Base-by-base conservation (phyloP, 306 rosid species). In the Cicer bijugum region DNA sequence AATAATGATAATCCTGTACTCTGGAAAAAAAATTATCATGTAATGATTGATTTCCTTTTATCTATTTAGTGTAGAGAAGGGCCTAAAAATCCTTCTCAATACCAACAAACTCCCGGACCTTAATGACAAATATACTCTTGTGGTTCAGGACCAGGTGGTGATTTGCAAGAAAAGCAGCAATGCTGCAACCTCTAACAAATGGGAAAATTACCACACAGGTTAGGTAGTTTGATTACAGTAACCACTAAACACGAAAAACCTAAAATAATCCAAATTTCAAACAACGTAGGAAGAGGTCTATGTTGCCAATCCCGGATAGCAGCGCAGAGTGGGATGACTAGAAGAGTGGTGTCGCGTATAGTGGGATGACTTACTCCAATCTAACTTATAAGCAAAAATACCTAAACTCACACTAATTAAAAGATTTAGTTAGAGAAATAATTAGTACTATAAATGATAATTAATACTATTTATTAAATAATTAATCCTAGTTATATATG, bases 181-280 rank as follows among this genome's bases (percentile, higher is more conserved):
- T 2, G 28, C 67, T 12, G 57, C 68, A 28, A 46, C 42, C 74
- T 35, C 61, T 58, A 35, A 46, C 69, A 77, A 75, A 38, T 63
- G 60, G 47, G 47, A 55, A 43, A 17, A 43, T 14, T 52, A 4
- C 64, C 15, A 20, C n/a, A 16, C 57, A 42, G 4, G 20, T 28
- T 44, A 65, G 28, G 5, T 8, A 28, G 23, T 53, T 44, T 76
- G 33, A 43, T 42, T 66, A 67, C 45, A 43, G 74, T 57, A 66
- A 75, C 62, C 14, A 63, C 53, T 45, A 53, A 64, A 46, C 9
- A 74, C 43, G 12, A 55, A 40, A 40, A 66, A 66, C 58, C 19
- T 75, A n/a, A 53, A 66, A 66, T n/a, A 40, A 65, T 52, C 65
- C 56, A 64, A 40, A 53, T 14, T 52, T 65, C 46, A 75, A 40